Evolutionary conservation across 2,329 filamentous ascomycete species (phyloP), one percentile per base, ranked within the genome.

Genomic region (Claviceps sp.): DNA sequence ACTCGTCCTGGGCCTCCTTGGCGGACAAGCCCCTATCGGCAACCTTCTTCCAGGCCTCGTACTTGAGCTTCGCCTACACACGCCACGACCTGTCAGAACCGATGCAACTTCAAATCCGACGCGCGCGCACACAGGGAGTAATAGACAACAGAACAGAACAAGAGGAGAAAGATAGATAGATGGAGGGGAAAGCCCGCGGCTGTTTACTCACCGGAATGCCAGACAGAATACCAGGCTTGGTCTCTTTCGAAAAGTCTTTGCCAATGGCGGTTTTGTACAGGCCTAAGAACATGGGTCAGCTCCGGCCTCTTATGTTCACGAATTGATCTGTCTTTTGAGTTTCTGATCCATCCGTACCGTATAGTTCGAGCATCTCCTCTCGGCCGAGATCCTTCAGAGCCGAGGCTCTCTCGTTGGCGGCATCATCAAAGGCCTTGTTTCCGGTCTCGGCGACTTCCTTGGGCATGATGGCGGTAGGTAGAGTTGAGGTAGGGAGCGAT

Each of bases 1-100:
- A 96, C 64, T 78, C 72, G 66, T 80, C 75, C 78, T 94, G 85
- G 20, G 89, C 89, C 58, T 82, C 68, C 57, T 84, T 76, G 55
- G 78, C 63, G 55, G 76, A 79, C 59, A 81, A 65, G 49, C 76
- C 79, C 55, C 82, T 76, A 55, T 89, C 78, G 62, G 80, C 78
- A 56, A 82, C 62, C 64, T 82, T 77, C 20, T 48, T 52, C 37
- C 37, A 52, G 7, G 50, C 50, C 9, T 52, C 30, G 50, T 52
- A 49, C 46, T 43, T 52, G 46, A 20, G 26, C 16, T 34, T 48
- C 5, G 24, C 30, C 50, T 50, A 24, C 2, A 6, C 48, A 44
- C n/a, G 18, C 40, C 40, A 30, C 40, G 26, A 5, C 7, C 4
- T n/a, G 40, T 50, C 7, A 50, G 48, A 30, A 30, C 8, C 26